Percentiles rank a stretch among this genome's conserved stretches.
These are phyloP conservation scores for Papiliotrema flavescens DNA, from an alignment of 1,284 basidiomycete genomes.

Conservation along the genomic window DNA sequence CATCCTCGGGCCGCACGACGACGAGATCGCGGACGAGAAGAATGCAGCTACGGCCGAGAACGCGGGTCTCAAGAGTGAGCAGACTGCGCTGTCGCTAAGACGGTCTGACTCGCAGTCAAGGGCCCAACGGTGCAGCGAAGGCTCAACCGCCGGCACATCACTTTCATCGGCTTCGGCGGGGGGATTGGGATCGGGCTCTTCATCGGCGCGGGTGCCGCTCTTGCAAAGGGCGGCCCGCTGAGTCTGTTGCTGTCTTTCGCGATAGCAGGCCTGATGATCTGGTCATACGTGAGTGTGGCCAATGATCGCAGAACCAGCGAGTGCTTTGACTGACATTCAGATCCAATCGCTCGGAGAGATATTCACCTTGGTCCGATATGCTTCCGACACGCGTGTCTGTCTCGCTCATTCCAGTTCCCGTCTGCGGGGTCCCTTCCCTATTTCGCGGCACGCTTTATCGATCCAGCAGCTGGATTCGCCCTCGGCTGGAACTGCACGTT, in stretches of 20 bases:
- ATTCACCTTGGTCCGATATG: slow-evolving; percentile 5
- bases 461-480: slow-evolving; percentile 19
- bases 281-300: slow-evolving; percentile 22
- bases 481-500: slow-evolving; percentile 25
- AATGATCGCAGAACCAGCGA: slow-evolving; percentile 18
- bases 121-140: too few relatives aligned
- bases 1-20: too few relatives aligned
- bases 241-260: slow-evolving; percentile 15
- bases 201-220: not conserved
- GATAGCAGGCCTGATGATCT: slow-evolving; percentile 23
- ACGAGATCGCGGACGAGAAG: too few relatives aligned
- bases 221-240: not conserved
- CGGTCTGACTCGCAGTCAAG: too few relatives aligned
- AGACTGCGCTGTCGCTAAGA: too few relatives aligned
- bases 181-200: slow-evolving; percentile 12
- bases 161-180: slow-evolving; percentile 27
- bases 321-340: slow-evolving; percentile 24
- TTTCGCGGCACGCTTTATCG: slow-evolving; percentile 23
- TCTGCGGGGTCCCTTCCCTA: slow-evolving; percentile 21
- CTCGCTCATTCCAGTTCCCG: slow-evolving; percentile 1
- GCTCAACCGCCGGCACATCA: slow-evolving; percentile 16
- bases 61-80: too few relatives aligned
- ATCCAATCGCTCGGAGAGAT: slow-evolving; percentile 29
- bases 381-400: not conserved
- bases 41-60: too few relatives aligned